Conservation (phyloP, 805 yeast genomes). For the Candida boleticola region DNA sequence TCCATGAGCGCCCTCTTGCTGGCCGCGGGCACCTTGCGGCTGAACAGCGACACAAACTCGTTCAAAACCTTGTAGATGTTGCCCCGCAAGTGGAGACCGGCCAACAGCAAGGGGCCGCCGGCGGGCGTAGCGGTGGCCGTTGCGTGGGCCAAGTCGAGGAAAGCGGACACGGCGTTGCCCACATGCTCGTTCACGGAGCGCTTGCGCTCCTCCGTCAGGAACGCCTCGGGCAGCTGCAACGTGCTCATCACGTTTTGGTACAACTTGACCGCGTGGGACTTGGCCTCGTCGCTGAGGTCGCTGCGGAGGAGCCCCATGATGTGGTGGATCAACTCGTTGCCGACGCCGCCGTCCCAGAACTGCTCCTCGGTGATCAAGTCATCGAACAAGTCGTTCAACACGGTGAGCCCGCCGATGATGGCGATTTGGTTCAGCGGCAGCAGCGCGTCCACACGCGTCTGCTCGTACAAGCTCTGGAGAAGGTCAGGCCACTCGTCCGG, state of each 20-base stretch:
- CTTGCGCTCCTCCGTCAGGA: constrained; percentile 34
- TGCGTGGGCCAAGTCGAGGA: constrained; percentile 15
- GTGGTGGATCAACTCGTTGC: constrained; percentile 50
- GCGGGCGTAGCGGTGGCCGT: constrained; percentile 7
- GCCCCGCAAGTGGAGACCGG: constrained; percentile 20
- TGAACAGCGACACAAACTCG: constrained; percentile 25
- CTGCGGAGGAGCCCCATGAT: constrained; percentile 42
- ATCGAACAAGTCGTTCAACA: constrained; percentile 75
- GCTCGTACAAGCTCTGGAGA: constrained; percentile 45
- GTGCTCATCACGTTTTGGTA: constrained; percentile 54
- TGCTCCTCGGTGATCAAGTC: constrained; percentile 85
- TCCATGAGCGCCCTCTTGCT: constrained; percentile 14
- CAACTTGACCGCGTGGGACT: constrained; percentile 48
- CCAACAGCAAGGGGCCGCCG: neutral
- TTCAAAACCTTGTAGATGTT: constrained; percentile 25
- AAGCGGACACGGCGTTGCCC: constrained; percentile 14
- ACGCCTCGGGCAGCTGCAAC: constrained; percentile 50
- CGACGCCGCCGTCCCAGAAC: constrained; percentile 76
- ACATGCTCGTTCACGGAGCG: constrained; percentile 30
- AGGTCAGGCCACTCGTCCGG: constrained; percentile 96
- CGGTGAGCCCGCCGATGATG: constrained; percentile 54
- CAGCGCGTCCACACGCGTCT: constrained; percentile 26
- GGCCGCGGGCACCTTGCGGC: constrained; percentile 19
- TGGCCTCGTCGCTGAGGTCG: constrained; percentile 34
- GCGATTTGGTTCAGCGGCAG: constrained; percentile 19